These are phyloP conservation scores for Cochlearia excelsa DNA, from an alignment of 345 rosid species.

Conservation along the genomic window DNA sequence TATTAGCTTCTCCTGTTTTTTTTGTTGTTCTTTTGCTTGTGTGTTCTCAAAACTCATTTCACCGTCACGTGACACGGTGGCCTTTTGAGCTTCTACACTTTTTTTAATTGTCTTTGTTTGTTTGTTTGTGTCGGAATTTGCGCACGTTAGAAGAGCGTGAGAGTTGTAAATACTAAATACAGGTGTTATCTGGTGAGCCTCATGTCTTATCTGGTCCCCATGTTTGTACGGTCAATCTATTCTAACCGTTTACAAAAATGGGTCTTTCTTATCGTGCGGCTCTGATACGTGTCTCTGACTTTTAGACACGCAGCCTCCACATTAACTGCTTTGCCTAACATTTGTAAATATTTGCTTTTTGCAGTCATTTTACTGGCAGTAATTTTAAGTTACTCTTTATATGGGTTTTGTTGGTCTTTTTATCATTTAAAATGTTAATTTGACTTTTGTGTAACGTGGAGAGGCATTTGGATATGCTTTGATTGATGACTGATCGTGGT, in stretches of 20 bases:
- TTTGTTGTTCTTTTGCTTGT: neutral
- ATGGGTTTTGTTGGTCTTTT: neutral
- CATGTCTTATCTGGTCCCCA: conserved; percentile 34
- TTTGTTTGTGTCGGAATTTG: conserved; percentile 18
- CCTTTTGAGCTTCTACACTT: too few species aligned
- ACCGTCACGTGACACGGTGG: conserved; percentile 8
- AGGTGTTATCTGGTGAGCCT: conserved; percentile 36
- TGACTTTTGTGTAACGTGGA: neutral
- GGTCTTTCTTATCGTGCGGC: conserved; percentile 37
- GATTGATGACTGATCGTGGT: conserved; percentile 15
- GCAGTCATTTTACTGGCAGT: conserved; percentile 6
- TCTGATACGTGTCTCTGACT: conserved; percentile 29
- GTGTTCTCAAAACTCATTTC: neutral
- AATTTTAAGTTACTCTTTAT: neutral
- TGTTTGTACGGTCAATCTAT: conserved; percentile 25
- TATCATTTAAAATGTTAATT: too few species aligned
- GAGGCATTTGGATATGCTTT: conserved; percentile 8
- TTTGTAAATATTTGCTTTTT: conserved; percentile 3
- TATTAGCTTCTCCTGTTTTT: neutral
- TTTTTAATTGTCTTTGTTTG: conserved; percentile 4
- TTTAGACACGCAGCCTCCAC: conserved; percentile 20
- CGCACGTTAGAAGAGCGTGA: conserved; percentile 30
- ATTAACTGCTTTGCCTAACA: conserved; percentile 11
- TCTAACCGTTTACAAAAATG: conserved; percentile 27
- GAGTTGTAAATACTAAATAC: conserved; percentile 6